Conservation (phyloP, 2,329 filamentous ascomycete genomes). For the Pyrenophora tritici-repentis region DNA sequence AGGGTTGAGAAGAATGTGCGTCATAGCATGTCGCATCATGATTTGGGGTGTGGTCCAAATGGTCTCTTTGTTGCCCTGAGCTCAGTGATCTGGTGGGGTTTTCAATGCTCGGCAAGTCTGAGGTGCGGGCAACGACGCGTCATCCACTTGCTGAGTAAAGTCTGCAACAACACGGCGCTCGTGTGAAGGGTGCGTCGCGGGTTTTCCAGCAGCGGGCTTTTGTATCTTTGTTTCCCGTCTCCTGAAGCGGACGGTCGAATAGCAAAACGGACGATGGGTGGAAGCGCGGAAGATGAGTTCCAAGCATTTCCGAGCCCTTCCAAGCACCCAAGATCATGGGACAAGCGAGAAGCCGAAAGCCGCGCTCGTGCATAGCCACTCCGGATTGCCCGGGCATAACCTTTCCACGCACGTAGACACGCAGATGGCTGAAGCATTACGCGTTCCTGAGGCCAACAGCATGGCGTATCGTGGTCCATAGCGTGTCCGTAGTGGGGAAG, state of each 20-base stretch:
- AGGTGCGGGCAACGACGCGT: slow-evolving; percentile 15
- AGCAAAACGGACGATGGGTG: too few species aligned
- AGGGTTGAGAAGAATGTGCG: not conserved
- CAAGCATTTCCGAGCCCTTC: too few species aligned
- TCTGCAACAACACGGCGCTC: not conserved
- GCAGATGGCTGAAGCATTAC: slow-evolving; percentile 6
- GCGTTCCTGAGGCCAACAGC: slow-evolving; percentile 13
- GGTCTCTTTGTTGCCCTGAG: not conserved
- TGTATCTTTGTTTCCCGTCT: too few species aligned
- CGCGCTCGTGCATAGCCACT: slow-evolving; percentile 3
- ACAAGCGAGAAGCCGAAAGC: not conserved
- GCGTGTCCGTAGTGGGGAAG: slow-evolving; percentile 12
- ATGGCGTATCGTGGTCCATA: slow-evolving; percentile 1
- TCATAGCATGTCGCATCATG: slow-evolving; percentile 11
- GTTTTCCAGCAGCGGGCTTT: too few species aligned
- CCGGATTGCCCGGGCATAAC: not conserved
- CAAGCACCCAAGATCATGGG: not conserved
- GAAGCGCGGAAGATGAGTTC: too few species aligned
- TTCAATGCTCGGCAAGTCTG: slow-evolving; percentile 7
- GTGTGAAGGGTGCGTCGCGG: too few species aligned
- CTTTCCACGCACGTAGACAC: not conserved
- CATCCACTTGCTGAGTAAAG: slow-evolving; percentile 4
- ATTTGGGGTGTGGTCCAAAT: not conserved
- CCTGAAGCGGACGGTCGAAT: too few species aligned
- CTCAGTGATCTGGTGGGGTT: not conserved